Conservation (phyloP, 2,329 filamentous ascomycete species). For the Passalora sequoiae region DNA sequence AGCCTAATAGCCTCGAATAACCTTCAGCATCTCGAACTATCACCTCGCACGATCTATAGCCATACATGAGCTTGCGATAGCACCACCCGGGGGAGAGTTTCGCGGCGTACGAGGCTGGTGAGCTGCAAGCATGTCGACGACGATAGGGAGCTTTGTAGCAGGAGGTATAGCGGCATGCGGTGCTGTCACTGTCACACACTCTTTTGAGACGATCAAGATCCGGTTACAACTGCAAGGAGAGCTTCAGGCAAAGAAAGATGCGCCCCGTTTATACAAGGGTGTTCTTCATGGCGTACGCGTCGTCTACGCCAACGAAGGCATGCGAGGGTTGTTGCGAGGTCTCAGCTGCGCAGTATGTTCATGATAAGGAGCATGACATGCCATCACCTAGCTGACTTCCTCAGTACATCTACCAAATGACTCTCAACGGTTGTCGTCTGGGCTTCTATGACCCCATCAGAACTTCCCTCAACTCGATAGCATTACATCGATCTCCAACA, state of each 20-base stretch:
- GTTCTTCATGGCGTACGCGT: constrained; percentile 87
- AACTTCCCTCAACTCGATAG: constrained; percentile 44
- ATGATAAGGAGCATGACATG: too few species aligned
- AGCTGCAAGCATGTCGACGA: constrained; percentile 41
- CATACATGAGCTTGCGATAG: background rate
- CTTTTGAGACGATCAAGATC: constrained; percentile 98
- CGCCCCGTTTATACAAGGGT: constrained; percentile 82
- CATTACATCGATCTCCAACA: constrained; percentile 63
- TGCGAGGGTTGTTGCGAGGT: constrained; percentile 79
- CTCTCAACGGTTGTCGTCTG: constrained; percentile 91
- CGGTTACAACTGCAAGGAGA: constrained; percentile 95
- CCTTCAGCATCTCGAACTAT: background rate
- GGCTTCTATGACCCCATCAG: constrained; percentile 98
- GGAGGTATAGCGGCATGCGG: constrained; percentile 96
- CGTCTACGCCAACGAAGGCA: constrained; percentile 84
- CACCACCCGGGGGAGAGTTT: background rate
- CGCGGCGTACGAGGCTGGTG: background rate
- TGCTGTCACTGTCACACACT: constrained; percentile 94
- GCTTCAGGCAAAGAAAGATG: constrained; percentile 77
- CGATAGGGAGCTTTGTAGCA: constrained; percentile 74
- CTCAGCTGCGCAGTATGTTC: constrained; percentile 70
- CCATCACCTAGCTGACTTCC: background rate
- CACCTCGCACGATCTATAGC: too few species aligned
- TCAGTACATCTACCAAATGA: constrained; percentile 87
- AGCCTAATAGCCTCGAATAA: background rate